These are phyloP conservation scores for Hyaloperonospora brassicae DNA, from an alignment of 352 stramenopile species.

Conservation along the genomic window DNA sequence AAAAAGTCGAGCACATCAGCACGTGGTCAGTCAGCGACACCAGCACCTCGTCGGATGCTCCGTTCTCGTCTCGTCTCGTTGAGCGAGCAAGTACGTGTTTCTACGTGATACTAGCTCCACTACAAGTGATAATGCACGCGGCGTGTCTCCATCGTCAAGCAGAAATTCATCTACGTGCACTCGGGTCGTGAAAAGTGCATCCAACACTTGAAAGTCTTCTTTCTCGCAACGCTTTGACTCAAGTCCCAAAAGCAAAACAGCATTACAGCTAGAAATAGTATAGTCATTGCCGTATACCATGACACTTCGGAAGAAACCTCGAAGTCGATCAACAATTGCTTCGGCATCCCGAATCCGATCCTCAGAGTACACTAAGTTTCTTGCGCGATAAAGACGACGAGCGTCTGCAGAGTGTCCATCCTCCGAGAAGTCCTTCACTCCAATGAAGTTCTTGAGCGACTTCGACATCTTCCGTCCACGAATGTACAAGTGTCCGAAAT, in stretches of 20 bases:
- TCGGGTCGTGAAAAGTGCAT: conserved; percentile 42
- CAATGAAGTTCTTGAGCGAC: conserved; percentile 98
- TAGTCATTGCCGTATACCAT: conserved; percentile 32
- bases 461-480: conserved; percentile 98
- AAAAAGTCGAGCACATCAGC: conserved; percentile 67
- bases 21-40: conserved; percentile 49
- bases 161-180: conserved; percentile 52
- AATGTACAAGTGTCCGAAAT: conserved; percentile 96
- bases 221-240: conserved; percentile 43
- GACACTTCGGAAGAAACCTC: conserved; percentile 57
- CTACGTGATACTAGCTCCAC: conserved; percentile 56
- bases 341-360: conserved; percentile 66
- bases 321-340: conserved; percentile 42
- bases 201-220: conserved; percentile 51
- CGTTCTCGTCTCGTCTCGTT: conserved; percentile 12
- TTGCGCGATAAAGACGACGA: conserved; percentile 78
- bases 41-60: conserved; percentile 48
- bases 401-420: conserved; percentile 64
- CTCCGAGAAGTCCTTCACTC: conserved; percentile 84
- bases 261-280: conserved; percentile 1
- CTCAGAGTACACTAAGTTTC: conserved; percentile 71
- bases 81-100: conserved; percentile 53
- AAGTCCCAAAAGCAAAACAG: background rate
- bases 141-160: conserved; percentile 86
- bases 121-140: conserved; percentile 53